These are phyloP conservation scores for Cyathus striatus DNA, from an alignment of 768 basidiomycete species.

Conservation along the genomic window DNA sequence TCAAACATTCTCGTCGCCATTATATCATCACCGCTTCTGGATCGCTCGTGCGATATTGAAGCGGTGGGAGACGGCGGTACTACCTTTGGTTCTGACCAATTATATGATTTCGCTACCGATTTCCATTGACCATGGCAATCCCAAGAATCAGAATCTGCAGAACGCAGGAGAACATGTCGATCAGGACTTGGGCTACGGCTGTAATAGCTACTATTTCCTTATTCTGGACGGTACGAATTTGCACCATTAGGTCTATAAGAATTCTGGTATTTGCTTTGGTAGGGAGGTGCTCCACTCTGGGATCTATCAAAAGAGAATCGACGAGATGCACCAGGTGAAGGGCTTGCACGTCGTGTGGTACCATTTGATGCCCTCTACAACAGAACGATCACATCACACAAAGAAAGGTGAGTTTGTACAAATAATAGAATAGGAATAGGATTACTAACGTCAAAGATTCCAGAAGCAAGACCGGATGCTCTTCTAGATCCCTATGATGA, in stretches of 20 bases:
- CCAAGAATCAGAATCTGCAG: conserved; percentile 38
- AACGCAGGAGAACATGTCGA: conserved; percentile 20
- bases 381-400: conserved; percentile 8
- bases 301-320: conserved; percentile 46
- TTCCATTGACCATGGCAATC: conserved; percentile 36
- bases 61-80: conserved; percentile 31
- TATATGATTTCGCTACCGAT: conserved; percentile 17
- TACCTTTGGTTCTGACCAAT: conserved; percentile 39
- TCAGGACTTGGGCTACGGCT: conserved; percentile 48
- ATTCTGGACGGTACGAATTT: conserved; percentile 24
- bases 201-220: conserved; percentile 38
- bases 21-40: conserved; percentile 24
- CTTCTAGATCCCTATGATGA: conserved; percentile 27
- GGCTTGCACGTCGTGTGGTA: conserved; percentile 37
- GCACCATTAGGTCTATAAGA: conserved; percentile 40
- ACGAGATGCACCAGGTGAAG: conserved; percentile 43
- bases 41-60: conserved; percentile 15
- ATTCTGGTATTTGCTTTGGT: conserved; percentile 35
- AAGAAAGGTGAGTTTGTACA: conserved; percentile 4
- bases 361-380: conserved; percentile 27
- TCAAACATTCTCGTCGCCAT: conserved; percentile 56
- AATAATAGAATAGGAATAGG: conserved; percentile 5
- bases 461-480: conserved; percentile 19
- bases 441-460: conserved; percentile 35
- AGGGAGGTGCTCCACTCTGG: conserved; percentile 26